Conservation (phyloP, 1,284 basidiomycete species). For the Melanopsichium pennsylvanicum region DNA sequence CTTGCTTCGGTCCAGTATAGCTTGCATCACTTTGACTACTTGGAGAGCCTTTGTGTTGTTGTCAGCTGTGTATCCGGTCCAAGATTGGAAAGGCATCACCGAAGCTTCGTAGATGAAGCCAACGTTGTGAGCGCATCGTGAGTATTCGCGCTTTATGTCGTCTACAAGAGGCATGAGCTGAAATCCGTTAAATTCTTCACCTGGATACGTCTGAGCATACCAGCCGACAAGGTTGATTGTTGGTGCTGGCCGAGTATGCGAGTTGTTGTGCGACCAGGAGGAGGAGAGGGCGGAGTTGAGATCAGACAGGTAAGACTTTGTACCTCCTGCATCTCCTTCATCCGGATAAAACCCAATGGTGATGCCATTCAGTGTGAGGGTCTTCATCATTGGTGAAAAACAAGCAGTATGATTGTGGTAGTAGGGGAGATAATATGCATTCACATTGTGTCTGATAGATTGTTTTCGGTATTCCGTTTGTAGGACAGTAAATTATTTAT, state of each 20-base stretch:
- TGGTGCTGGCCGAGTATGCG: too few species aligned
- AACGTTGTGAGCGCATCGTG: background rate
- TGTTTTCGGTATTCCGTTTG: too few species aligned
- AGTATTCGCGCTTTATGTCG: slow-evolving; percentile 15
- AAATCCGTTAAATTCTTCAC: slow-evolving; percentile 20
- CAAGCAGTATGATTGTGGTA: background rate
- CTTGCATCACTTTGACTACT: slow-evolving; percentile 19
- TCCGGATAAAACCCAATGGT: slow-evolving; percentile 34
- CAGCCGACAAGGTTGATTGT: slow-evolving; percentile 15
- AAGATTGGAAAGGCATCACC: slow-evolving; percentile 36
- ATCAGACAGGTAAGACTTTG: slow-evolving; percentile 23
- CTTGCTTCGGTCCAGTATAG: slow-evolving; percentile 12
- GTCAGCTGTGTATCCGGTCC: slow-evolving; percentile 16
- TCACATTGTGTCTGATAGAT: too few species aligned
- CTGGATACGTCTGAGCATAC: slow-evolving; percentile 36
- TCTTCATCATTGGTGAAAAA: background rate
- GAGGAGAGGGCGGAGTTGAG: slow-evolving; percentile 24
- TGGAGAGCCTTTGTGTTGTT: slow-evolving; percentile 15
- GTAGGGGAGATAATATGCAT: background rate
- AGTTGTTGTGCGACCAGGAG: background rate
- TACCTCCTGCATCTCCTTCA: slow-evolving; percentile 39
- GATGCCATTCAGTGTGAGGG: slow-evolving; percentile 10
- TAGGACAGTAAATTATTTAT: too few species aligned
- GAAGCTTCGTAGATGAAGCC: slow-evolving; percentile 23
- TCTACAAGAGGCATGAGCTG: slow-evolving; percentile 33